phyloP scores from a whole-genome alignment of 2,329 filamentous ascomycete species.

The Botrytis porri region DNA sequence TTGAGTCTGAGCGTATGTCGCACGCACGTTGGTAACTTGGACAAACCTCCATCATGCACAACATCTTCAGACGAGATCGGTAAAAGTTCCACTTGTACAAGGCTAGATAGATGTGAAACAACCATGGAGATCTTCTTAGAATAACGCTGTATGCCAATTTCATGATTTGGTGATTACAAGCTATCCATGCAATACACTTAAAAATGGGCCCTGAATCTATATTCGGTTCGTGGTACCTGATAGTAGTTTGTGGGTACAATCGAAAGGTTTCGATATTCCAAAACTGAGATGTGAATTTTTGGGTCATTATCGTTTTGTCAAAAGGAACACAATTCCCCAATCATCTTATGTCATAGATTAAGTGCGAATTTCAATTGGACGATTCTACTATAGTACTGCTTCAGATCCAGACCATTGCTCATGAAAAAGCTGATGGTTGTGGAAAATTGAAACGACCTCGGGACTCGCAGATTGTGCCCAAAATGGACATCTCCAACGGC shows the following conservation, averaged over 20 bases:
- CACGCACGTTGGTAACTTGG: neutral
- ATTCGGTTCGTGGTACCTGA: neutral
- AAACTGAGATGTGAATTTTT: neutral
- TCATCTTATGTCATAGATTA: neutral
- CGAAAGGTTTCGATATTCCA: neutral
- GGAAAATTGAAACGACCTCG: neutral
- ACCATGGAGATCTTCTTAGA: neutral
- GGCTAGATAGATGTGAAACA: neutral
- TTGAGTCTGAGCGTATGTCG: neutral
- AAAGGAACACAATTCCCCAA: neutral
- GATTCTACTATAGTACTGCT: neutral
- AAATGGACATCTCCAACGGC: neutral
- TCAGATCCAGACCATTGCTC: neutral
- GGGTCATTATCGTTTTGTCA: neutral
- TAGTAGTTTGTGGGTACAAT: neutral
- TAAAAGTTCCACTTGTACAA: neutral
- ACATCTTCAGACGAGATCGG: neutral
- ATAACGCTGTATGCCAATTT: neutral
- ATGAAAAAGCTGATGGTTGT: neutral
- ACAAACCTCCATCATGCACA: neutral
- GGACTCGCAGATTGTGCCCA: neutral
- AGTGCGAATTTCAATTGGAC: neutral
- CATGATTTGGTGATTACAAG: neutral
- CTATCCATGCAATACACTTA: neutral
- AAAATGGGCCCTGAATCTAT: neutral